Evolutionary conservation across 805 yeast genomes (phyloP).

Genomic region (Wickerhamiella occidentalis): DNA sequence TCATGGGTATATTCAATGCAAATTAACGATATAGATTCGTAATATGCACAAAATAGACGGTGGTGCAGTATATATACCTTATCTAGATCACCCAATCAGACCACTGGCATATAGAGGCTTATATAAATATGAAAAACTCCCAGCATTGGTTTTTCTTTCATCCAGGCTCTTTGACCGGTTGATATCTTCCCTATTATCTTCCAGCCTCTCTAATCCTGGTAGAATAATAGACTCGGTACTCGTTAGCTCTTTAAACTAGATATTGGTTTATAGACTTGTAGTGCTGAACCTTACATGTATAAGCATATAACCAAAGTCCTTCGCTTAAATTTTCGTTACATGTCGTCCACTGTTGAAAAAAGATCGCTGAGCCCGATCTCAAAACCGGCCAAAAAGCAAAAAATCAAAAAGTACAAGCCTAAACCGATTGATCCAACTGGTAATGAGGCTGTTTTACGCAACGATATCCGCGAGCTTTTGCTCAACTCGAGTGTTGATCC

Average conservation of each 20-base stretch:
- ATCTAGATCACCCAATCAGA: not conserved
- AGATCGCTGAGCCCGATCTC: not conserved
- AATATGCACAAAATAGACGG: too few relatives aligned
- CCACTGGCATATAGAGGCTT: not conserved
- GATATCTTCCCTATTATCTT: constrained; percentile 6
- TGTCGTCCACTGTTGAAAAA: constrained; percentile 7
- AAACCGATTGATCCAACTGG: constrained; percentile 64
- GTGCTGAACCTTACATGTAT: constrained; percentile 9
- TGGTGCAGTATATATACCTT: not conserved
- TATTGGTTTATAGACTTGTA: not conserved
- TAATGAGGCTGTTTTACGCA: constrained; percentile 64
- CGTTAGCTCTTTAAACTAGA: not conserved
- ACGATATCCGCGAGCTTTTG: constrained; percentile 56
- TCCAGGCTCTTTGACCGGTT: constrained; percentile 15
- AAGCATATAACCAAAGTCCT: constrained; percentile 7
- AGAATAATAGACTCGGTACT: constrained; percentile 1
- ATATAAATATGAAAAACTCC: not conserved
- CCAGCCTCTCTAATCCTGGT: constrained; percentile 14
- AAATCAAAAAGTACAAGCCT: constrained; percentile 38
- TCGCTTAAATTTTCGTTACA: constrained; percentile 8
- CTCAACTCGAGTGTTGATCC: constrained; percentile 31
- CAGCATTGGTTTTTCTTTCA: not conserved
- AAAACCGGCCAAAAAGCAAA: constrained; percentile 8
- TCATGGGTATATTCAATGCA: too few relatives aligned
- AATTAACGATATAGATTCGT: too few relatives aligned